Conservation (phyloP, 2,329 filamentous ascomycete genomes). For the Phialophora verrucosa region DNA sequence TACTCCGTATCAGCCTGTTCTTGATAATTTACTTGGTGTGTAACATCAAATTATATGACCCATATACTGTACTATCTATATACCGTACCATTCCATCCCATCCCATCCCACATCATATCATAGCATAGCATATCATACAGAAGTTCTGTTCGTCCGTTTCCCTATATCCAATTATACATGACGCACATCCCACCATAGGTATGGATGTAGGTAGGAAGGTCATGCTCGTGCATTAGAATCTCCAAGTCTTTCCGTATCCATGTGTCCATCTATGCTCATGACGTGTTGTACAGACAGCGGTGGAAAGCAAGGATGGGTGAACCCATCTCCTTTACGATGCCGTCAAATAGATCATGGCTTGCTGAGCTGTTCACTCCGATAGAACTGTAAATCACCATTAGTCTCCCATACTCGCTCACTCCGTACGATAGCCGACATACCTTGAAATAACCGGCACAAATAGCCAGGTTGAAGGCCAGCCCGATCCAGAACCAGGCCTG, state of each 20-base stretch:
- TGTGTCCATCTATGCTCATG: background rate
- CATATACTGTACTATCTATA: no score
- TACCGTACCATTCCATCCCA: no score
- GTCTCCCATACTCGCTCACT: background rate
- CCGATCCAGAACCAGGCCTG: conserved; percentile 67
- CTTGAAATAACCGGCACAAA: conserved; percentile 63
- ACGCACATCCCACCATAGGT: background rate
- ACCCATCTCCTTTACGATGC: background rate
- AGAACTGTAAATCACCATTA: conserved; percentile 46
- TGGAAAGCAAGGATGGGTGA: background rate
- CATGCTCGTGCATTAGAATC: background rate
- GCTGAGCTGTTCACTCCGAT: conserved; percentile 53
- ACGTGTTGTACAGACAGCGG: background rate
- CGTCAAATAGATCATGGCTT: conserved; percentile 43
- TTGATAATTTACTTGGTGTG: no score
- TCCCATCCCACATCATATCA: no score
- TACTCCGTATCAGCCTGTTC: no score
- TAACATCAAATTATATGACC: no score
- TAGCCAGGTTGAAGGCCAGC: conserved; percentile 61
- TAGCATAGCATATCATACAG: no score
- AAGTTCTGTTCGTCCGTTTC: no score
- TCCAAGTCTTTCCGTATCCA: background rate
- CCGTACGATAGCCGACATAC: conserved; percentile 42
- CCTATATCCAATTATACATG: no score
- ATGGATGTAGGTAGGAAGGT: no score